phyloP scores from a whole-genome alignment of 805 yeast genomes.

The Metschnikowia bowlesiae region DNA sequence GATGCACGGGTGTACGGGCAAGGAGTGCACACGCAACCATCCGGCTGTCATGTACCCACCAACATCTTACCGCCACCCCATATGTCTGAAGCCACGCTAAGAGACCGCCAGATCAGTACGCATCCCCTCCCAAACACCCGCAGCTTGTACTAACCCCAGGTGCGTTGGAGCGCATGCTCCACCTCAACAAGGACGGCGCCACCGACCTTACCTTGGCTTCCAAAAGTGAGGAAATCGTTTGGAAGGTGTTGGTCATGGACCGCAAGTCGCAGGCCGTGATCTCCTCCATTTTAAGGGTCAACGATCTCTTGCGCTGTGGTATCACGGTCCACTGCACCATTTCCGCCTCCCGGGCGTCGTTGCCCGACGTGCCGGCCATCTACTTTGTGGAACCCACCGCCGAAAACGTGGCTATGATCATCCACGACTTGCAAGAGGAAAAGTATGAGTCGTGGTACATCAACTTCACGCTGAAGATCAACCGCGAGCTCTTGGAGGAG shows the following conservation, averaged over 20 bases:
- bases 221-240: slow-evolving; percentile 63
- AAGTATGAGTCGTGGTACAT: slow-evolving; percentile 76
- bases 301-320: slow-evolving; percentile 85
- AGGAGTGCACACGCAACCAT: no score
- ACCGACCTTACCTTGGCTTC: slow-evolving; percentile 52
- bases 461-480: slow-evolving; percentile 79
- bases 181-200: slow-evolving; percentile 63
- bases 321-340: slow-evolving; percentile 85
- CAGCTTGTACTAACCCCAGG: slow-evolving; percentile 10
- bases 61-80: not conserved
- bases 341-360: slow-evolving; percentile 65
- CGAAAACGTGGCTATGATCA: slow-evolving; percentile 65
- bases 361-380: slow-evolving; percentile 92
- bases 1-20: not conserved
- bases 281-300: slow-evolving; percentile 88
- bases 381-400: slow-evolving; percentile 87
- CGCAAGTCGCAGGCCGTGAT: slow-evolving; percentile 75
- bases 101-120: slow-evolving; percentile 14
- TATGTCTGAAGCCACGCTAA: slow-evolving; percentile 9
- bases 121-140: not conserved
- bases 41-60: not conserved
- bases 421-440: slow-evolving; percentile 68
- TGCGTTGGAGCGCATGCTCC: slow-evolving; percentile 74
- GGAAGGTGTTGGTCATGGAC: slow-evolving; percentile 92
- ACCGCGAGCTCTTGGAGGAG: slow-evolving; percentile 77